These are phyloP conservation scores for Coprinopsis strossmayeri DNA, from an alignment of 768 basidiomycete species.

Conservation along the genomic window DNA sequence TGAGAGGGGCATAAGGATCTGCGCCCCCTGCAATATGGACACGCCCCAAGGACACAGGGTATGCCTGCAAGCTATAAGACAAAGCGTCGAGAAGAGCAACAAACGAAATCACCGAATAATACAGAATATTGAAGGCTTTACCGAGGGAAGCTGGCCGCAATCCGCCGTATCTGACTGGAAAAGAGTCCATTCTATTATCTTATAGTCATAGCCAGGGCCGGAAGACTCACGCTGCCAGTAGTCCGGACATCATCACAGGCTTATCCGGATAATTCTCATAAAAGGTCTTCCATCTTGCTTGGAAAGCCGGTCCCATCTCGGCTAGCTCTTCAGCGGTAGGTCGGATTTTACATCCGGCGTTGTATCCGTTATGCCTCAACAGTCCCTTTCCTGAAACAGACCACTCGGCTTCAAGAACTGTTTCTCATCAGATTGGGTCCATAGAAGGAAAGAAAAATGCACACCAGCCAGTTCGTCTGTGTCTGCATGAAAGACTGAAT, in stretches of 20 bases:
- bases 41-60: conserved; percentile 41
- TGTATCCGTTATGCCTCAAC: conserved; percentile 33
- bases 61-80: conserved; percentile 1
- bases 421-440: too few relatives aligned
- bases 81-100: not conserved
- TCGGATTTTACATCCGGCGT: conserved; percentile 52
- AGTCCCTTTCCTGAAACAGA: conserved; percentile 12
- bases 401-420: too few relatives aligned
- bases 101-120: conserved; percentile 12
- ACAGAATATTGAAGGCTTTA: conserved; percentile 18
- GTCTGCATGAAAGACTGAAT: conserved; percentile 35
- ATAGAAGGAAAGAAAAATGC: too few relatives aligned
- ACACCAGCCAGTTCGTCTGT: conserved; percentile 33
- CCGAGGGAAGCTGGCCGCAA: too few relatives aligned
- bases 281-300: conserved; percentile 40
- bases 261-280: conserved; percentile 50
- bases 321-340: conserved; percentile 44
- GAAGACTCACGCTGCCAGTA: conserved; percentile 33
- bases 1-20: conserved; percentile 32
- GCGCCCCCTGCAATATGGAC: conserved; percentile 40
- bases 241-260: conserved; percentile 39
- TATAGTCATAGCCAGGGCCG: not conserved
- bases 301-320: conserved; percentile 44
- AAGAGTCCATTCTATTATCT: not conserved
- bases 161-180: not conserved